Conservation (phyloP, 1,284 basidiomycete genomes). For the Cutaneotrichosporon cavernicola region DNA sequence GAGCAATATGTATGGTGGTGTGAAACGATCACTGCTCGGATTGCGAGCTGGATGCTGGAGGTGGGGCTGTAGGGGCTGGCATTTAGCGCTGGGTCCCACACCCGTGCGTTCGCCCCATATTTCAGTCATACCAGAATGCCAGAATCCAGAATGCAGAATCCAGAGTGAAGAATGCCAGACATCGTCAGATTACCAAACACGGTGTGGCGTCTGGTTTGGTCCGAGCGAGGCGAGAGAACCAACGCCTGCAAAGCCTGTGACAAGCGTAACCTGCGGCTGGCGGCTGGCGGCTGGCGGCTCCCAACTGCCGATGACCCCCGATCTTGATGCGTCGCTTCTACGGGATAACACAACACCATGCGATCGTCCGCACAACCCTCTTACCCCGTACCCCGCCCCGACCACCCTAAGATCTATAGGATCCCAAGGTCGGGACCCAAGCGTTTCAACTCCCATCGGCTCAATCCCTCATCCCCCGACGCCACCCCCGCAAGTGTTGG, state of each 20-base stretch:
- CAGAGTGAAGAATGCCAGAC: neutral
- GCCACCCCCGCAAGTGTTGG: neutral
- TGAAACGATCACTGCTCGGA: neutral
- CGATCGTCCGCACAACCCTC: neutral
- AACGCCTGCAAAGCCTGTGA: neutral
- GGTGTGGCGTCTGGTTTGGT: neutral
- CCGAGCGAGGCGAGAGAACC: neutral
- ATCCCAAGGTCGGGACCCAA: neutral
- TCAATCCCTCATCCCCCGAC: neutral
- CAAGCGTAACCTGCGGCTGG: too few species aligned
- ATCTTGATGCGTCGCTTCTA: neutral
- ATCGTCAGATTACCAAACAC: neutral
- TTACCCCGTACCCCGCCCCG: neutral
- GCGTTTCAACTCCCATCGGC: neutral
- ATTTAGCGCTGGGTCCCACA: neutral
- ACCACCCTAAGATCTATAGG: neutral
- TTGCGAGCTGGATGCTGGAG: too few species aligned
- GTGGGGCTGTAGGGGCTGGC: neutral
- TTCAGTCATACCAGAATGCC: neutral
- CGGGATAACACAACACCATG: neutral
- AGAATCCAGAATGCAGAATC: neutral
- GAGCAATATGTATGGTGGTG: neutral
- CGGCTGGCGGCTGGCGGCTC: too few species aligned
- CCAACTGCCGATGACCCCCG: neutral
- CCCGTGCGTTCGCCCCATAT: neutral